Percentiles rank a stretch among this genome's conserved stretches.
Evolutionary conservation across 345 rosid species (phyloP).

Genomic region (Heritiera fomes): DNA sequence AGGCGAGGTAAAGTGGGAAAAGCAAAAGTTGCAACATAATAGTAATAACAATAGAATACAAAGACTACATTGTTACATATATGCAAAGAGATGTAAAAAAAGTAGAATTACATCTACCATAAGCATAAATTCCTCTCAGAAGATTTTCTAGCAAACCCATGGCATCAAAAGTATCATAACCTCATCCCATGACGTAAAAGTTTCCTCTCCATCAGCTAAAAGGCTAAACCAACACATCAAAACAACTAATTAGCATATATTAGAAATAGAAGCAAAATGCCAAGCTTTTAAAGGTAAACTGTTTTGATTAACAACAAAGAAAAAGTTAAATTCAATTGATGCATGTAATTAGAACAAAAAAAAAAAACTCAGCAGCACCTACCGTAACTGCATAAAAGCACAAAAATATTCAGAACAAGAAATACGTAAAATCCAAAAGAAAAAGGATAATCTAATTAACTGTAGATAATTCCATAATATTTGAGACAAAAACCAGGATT

Average conservation of each 20-base stretch:
- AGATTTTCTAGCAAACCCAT: conserved; percentile 88
- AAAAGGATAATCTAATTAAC: too few species aligned
- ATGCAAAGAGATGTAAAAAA: background rate
- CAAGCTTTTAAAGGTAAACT: background rate
- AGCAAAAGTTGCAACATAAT: background rate
- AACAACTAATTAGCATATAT: conserved; percentile 13
- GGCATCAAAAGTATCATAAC: conserved; percentile 68
- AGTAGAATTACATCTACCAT: conserved; percentile 43
- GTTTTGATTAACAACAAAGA: background rate
- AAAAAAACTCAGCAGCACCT: conserved; percentile 50
- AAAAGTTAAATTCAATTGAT: background rate
- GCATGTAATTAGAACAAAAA: background rate
- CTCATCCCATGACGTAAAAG: conserved; percentile 72
- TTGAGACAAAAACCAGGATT: too few species aligned
- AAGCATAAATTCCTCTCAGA: conserved; percentile 77
- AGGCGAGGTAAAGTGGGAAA: background rate
- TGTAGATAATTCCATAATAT: too few species aligned
- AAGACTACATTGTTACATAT: background rate
- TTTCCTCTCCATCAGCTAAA: conserved; percentile 55
- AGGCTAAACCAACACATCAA: conserved; percentile 41
- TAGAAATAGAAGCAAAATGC: background rate
- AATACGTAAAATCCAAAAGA: too few species aligned
- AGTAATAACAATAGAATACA: background rate
- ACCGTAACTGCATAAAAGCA: conserved; percentile 57
- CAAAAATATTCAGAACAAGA: background rate